Conservation (phyloP, 2,329 filamentous ascomycete genomes). For the Bertia moriformis region DNA sequence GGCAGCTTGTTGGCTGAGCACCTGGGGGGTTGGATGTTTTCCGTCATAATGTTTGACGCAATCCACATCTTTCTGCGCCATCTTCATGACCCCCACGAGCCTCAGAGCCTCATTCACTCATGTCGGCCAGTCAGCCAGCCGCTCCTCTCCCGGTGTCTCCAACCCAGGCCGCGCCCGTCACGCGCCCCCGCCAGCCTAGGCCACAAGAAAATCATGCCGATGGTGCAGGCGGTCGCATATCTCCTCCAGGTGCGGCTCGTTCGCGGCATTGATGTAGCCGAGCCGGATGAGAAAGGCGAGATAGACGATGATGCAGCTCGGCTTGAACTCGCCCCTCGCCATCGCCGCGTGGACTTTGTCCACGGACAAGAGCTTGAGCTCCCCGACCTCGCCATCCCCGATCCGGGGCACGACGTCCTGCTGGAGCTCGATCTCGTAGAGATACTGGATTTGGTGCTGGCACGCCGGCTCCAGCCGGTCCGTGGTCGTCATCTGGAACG, state of each 20-base stretch:
- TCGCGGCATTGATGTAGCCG: slow-evolving; percentile 13
- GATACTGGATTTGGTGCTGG: slow-evolving; percentile 14
- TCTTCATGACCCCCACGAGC: too few relatives aligned
- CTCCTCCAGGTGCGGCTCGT: slow-evolving; percentile 12
- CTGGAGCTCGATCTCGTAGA: slow-evolving; percentile 15
- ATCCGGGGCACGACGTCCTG: slow-evolving; percentile 9
- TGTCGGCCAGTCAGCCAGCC: too few relatives aligned
- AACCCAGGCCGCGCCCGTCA: too few relatives aligned
- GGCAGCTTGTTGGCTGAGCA: too few relatives aligned
- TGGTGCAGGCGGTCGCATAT: slow-evolving; percentile 15
- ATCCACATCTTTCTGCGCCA: too few relatives aligned
- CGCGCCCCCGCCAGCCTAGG: too few relatives aligned
- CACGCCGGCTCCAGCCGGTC: slow-evolving; percentile 5
- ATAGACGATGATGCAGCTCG: slow-evolving; percentile 14
- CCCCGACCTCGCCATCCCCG: slow-evolving; percentile 13
- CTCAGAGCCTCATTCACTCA: too few relatives aligned
- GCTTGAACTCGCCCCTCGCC: slow-evolving; percentile 11
- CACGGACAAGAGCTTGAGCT: slow-evolving; percentile 11
- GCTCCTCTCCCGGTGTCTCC: too few relatives aligned
- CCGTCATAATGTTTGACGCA: too few relatives aligned
- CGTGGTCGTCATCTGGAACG: slow-evolving; percentile 7
- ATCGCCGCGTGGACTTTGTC: slow-evolving; percentile 12
- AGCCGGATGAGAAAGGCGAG: slow-evolving; percentile 16
- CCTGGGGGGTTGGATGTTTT: too few relatives aligned
- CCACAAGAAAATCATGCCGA: slow-evolving; percentile 5